Base-by-base conservation (phyloP, 805 yeast species). In the Myxozyma neotropica region DNA sequence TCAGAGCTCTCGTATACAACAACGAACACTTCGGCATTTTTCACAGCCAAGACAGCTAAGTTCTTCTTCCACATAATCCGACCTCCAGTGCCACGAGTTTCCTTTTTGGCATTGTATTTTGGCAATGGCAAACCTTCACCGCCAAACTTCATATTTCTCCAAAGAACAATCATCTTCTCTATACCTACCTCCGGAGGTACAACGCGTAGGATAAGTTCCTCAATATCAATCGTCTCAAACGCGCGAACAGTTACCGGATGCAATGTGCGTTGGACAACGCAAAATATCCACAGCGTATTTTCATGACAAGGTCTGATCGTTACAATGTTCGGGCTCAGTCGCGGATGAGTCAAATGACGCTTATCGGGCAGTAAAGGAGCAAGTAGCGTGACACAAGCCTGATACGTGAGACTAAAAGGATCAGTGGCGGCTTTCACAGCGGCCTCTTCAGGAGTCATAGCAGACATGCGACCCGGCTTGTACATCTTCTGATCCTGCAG, bases 191-290 rank as follows among this genome's bases (percentile, higher is more conserved):
- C 60, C 3, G 64, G 63, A 7, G 65, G 65, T n/a, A 61, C 53
- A 13, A 61, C 65, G 17, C 59, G 59, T 29, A 52, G 17, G n/a
- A 59, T 38, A 8, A 61, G 53, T 27, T 61, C 65, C 39, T 61
- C 65, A 23, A 61, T 59, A 31, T 61, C 65, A 48, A 61, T 61
- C 31, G 65, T 61, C 53, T 61, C 65, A 39, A 61, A 61, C 8
- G 65, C 65, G 31, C 65, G 65, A 4, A 61, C 65, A n/a, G 64
- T 61, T 8, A 61, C 61, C 12, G 65, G 65, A 50, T 61, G 65
- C 24, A 61, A 40, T n/a, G 65, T 61, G 23, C 56, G 59, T 45
- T 61, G 65, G 19, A 61, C 48, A 17, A 57, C 65, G 24, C 65
- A 61, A 38, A 61, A 61, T 5, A 61, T 55, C 65, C 65, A 61